A percentile compares a stretch with the other conserved stretches of the same genome.
Evolutionary conservation across 495 filamentous ascomycete species (phyloP).

Genomic region (Daldinia loculata): DNA sequence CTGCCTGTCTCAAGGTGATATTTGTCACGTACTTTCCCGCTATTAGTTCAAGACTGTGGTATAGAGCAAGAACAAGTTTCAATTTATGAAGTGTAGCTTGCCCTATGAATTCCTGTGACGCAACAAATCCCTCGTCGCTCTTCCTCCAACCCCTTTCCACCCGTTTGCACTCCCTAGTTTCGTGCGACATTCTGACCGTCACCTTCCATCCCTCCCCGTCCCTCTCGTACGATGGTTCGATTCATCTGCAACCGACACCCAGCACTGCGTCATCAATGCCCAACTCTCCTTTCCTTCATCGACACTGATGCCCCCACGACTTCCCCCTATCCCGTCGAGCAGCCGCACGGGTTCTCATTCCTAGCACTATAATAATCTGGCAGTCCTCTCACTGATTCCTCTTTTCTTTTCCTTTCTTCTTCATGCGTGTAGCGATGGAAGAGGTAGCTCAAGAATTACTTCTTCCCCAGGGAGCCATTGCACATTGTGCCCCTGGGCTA

Average conservation of each 20-base stretch:
- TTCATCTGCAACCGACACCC: neutral
- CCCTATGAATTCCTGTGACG: neutral
- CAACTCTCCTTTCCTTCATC: neutral
- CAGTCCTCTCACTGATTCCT: slow-evolving; percentile 3
- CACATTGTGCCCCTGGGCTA: neutral
- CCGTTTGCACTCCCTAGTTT: neutral
- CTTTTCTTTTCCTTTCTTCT: slow-evolving; percentile 10
- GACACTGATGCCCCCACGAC: neutral
- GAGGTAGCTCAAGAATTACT: slow-evolving; percentile 16
- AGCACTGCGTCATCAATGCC: neutral
- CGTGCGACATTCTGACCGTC: neutral
- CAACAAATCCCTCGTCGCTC: neutral
- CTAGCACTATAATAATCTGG: neutral
- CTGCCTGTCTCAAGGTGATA: neutral
- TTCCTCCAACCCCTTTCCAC: neutral
- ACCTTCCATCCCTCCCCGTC: neutral
- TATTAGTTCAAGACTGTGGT: neutral
- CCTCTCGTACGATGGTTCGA: neutral
- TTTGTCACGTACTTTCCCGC: neutral
- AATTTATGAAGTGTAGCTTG: neutral
- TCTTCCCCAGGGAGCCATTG: slow-evolving; percentile 10
- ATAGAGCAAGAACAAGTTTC: slow-evolving; percentile 5
- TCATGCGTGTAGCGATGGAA: neutral
- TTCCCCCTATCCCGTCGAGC: neutral
- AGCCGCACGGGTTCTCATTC: neutral